These are phyloP conservation scores for Dalbergia cochinchinensis DNA, from an alignment of 306 rosid genomes.

Conservation along the genomic window DNA sequence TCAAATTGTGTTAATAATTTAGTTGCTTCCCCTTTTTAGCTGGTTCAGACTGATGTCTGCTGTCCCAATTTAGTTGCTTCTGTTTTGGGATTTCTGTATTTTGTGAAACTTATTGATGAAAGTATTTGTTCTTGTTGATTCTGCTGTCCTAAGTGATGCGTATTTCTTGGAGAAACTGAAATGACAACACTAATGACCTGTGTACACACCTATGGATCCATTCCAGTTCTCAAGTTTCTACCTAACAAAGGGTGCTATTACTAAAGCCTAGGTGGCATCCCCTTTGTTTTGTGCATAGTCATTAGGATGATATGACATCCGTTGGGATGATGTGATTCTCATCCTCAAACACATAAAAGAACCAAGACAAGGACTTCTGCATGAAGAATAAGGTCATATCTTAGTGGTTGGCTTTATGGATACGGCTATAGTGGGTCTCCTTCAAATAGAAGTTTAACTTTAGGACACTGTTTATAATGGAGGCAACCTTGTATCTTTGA, in stretches of 20 bases:
- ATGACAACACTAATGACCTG: constrained; percentile 1
- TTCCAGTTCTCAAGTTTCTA: background rate
- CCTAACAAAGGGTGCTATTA: background rate
- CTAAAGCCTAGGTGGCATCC: background rate
- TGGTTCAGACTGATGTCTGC: background rate
- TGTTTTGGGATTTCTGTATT: background rate
- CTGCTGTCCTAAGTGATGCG: too few relatives aligned
- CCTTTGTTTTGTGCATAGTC: background rate
- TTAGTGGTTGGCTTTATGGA: background rate
- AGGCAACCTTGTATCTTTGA: background rate
- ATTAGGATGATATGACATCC: background rate
- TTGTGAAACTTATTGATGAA: background rate
- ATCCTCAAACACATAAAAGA: background rate
- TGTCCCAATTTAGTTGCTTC: constrained; percentile 2
- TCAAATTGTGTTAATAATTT: background rate
- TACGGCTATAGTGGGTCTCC: background rate
- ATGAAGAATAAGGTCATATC: background rate
- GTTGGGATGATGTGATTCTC: constrained; percentile 2
- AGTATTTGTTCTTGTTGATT: background rate
- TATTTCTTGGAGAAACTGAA: background rate
- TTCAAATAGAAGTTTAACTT: background rate
- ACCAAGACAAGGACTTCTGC: background rate
- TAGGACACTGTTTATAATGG: background rate
- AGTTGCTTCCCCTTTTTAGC: constrained; percentile 8
- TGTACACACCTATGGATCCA: background rate